A percentile compares a stretch with the other conserved stretches of the same genome.
phyloP scores from a whole-genome alignment of 768 basidiomycete genomes.

The Pisolithus microcarpus region DNA sequence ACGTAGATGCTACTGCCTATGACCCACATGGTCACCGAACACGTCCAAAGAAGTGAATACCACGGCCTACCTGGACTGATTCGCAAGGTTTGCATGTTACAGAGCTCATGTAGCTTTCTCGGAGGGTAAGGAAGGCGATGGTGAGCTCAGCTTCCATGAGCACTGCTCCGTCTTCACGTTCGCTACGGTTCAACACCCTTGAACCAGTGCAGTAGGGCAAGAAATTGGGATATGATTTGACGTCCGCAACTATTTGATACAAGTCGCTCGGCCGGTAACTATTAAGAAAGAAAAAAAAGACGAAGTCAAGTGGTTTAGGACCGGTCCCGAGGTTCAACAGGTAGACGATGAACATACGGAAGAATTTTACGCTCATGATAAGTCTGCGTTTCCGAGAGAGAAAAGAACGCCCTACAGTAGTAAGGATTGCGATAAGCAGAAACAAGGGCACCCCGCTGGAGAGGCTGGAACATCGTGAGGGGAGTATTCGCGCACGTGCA shows the following conservation, averaged over 20 bases:
- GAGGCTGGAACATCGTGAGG: slow-evolving; percentile 13
- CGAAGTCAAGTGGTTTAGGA: slow-evolving; percentile 6
- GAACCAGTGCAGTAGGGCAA: slow-evolving; percentile 84
- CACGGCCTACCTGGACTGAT: slow-evolving; percentile 63
- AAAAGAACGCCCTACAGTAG: slow-evolving; percentile 36
- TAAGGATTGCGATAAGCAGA: neutral
- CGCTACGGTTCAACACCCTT: slow-evolving; percentile 41
- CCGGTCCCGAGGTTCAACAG: neutral
- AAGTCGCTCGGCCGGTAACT: slow-evolving; percentile 78
- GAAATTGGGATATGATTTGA: slow-evolving; percentile 78
- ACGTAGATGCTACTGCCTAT: slow-evolving; percentile 66
- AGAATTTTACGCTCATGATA: slow-evolving; percentile 83
- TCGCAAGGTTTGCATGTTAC: slow-evolving; percentile 76
- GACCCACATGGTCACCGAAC: slow-evolving; percentile 4
- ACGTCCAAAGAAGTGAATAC: neutral
- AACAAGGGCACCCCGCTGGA: slow-evolving; percentile 5
- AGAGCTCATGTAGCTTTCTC: slow-evolving; percentile 79
- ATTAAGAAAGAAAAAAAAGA: slow-evolving; percentile 1
- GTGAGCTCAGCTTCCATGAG: slow-evolving; percentile 79
- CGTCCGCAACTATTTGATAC: slow-evolving; percentile 82
- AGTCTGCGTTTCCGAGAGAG: slow-evolving; percentile 47
- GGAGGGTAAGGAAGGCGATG: slow-evolving; percentile 81
- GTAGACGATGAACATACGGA: slow-evolving; percentile 53
- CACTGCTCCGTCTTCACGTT: slow-evolving; percentile 28
- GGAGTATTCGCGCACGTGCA: no score